These are phyloP conservation scores for Globisporangium nunn DNA, from an alignment of 352 stramenopile species.

Conservation along the genomic window DNA sequence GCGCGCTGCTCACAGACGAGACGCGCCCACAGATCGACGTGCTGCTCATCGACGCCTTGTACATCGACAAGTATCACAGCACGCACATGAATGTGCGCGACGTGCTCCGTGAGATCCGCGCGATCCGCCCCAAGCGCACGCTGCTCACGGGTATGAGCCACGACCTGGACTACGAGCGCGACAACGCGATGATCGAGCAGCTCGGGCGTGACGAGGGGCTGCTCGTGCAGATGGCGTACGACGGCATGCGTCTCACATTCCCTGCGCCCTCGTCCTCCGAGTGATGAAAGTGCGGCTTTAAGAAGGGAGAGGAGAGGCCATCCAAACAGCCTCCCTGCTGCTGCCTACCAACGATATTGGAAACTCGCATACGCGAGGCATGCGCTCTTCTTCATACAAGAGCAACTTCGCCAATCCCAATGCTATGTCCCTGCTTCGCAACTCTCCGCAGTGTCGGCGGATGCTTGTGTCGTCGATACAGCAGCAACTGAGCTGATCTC, in stretches of 20 bases:
- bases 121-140: slow-evolving; percentile 59
- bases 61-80: slow-evolving; percentile 64
- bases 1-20: slow-evolving; percentile 45
- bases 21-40: slow-evolving; percentile 58
- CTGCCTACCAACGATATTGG: background rate
- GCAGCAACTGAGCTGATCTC: background rate
- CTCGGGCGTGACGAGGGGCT: slow-evolving; percentile 51
- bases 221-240: slow-evolving; percentile 76
- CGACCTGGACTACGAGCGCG: slow-evolving; percentile 66
- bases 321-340: background rate
- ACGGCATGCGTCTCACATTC: slow-evolving; percentile 59
- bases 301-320: no score
- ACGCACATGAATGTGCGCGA: slow-evolving; percentile 84
- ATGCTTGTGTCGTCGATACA: background rate
- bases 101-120: slow-evolving; percentile 52
- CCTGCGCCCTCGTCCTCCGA: background rate
- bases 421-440: background rate
- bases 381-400: no score
- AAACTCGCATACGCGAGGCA: no score
- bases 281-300: background rate
- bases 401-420: background rate
- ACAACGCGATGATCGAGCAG: slow-evolving; percentile 35
- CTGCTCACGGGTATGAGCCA: slow-evolving; percentile 85
- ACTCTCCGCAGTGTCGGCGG: background rate
- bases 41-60: slow-evolving; percentile 79